Base-by-base conservation (phyloP, 2,329 filamentous ascomycete species). In the Kalaharituber pfeilii region DNA sequence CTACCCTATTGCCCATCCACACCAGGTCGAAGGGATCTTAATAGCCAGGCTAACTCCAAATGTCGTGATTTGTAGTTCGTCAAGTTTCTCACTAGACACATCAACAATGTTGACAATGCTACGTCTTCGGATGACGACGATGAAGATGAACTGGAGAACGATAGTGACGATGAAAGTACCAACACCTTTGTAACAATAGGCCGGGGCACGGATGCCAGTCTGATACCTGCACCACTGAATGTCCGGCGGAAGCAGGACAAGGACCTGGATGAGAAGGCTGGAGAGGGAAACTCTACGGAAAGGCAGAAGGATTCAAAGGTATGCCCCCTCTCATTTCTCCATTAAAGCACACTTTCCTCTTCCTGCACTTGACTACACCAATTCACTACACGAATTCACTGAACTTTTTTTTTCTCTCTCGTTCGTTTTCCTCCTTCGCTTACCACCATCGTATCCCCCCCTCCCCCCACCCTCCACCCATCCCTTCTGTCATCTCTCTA, bases 261-360 rank as follows among this genome's bases (percentile, higher is more conserved):
- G 42, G 13, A n/a, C n/a, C n/a, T n/a, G n/a, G n/a, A n/a, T n/a
- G n/a, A 15, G 24, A 22, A 20, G n/a, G 24, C 6, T 20, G 42
- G 25, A 47, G 42, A 22, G 3, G 42, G 42, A 39, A 39, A 18
- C 13, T 15, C n/a, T 9, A 47, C n/a, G 11, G 11, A 15, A 20
- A 2, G 4, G 15, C 54, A 50, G 53, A 56, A 47, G 22, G 5
- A 22, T 20, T 9, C 42, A 47, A 52, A 56, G 53, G 56, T 56
- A 55, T 53, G 39, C 42, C 42, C 18, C n/a, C 9, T 36, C n/a
- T 36, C 22, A 22, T 18, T 47, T 47, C 18, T 22, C 42, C 42
- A 22, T 47, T 9, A 36, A 36, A 9, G 30, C 30, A 9, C 30
- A 36, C 30, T n/a, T 9, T 36, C 30, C 30, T 36, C 9, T 36